phyloP scores from a whole-genome alignment of 2,329 filamentous ascomycete species.

The Verticillium dahliae region DNA sequence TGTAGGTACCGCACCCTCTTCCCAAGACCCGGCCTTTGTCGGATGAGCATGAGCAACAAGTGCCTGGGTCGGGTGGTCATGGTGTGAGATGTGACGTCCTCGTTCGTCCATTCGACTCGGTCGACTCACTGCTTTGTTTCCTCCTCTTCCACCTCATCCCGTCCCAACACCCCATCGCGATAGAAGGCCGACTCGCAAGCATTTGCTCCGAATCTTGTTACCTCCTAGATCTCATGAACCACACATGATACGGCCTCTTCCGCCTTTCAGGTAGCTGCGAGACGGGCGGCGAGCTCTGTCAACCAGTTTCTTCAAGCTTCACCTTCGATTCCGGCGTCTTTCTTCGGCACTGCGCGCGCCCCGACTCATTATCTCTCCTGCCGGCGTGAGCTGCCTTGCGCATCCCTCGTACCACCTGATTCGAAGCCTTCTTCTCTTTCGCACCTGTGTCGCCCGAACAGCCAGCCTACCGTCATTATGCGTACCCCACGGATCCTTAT shows the following conservation, averaged over 20 bases:
- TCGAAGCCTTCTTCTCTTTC: neutral
- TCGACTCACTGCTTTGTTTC: neutral
- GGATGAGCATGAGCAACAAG: neutral
- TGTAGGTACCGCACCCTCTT: neutral
- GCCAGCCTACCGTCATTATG: constrained; percentile 30
- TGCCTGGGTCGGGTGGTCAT: neutral
- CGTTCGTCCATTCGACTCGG: neutral
- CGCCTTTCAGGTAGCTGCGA: neutral
- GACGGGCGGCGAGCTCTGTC: neutral
- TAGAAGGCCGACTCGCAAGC: neutral
- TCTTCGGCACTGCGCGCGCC: neutral
- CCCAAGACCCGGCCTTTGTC: neutral
- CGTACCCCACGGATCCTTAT: constrained; percentile 48
- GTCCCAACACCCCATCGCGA: neutral
- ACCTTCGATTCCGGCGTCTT: neutral
- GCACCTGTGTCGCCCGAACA: neutral
- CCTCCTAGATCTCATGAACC: neutral
- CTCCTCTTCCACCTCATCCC: neutral
- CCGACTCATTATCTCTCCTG: neutral
- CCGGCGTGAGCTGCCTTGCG: neutral
- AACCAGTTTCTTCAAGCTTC: neutral
- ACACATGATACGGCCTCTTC: neutral
- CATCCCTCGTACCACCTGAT: neutral
- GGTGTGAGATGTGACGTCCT: neutral
- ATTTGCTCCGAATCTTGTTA: neutral